Base-by-base conservation (phyloP, 768 basidiomycete species). In the Boletus reticulatus region DNA sequence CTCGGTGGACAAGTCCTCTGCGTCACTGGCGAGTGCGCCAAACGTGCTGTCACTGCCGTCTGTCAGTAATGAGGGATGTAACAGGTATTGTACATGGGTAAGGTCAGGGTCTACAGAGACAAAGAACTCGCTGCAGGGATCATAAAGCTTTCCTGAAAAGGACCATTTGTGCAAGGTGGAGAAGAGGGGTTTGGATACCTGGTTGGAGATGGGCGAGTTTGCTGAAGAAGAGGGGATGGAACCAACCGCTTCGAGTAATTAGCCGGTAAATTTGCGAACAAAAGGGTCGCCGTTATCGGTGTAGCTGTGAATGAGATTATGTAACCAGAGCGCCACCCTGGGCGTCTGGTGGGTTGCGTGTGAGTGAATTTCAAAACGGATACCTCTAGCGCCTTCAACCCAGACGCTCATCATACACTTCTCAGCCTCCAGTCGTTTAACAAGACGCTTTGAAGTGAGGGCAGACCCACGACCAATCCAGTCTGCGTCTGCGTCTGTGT, bases 201-300 rank as follows among this genome's bases (percentile, higher is more conserved):
- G 45, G 17, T 29, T 19, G n/a, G 50, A 34, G 34, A 56, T 59
- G 50, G 24, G 52, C 22, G 43, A 32, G 11, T 39, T 50, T 34
- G 4, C 13, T 13, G 32, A 27, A 31, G 6, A 19, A 44, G 50
- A 24, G 8, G 3, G 5, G 20, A 11, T 47, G 34, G 31, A 39
- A 58, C 56, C 45, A 42, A 91, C 94, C 75, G 96, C 92, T 77
- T 93, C 92, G 49, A 99, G 78, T 3, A 99, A 79, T 58, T 91
- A 84, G 61, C 95, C 87, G 8, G 94, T 96, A 68, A 98, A 98
- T 55, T 83, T 82, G 50, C 93, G 81, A 43, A 98, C 85, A 70
- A 98, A 98, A 1, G 96, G 95, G 65, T 98, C 97, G n/a, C 97
- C 97, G 64, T 95, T 97, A 60, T 94, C 88, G 2, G 96, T 96